phyloP scores from a whole-genome alignment of 2,329 filamentous ascomycete genomes.

The Dactylellina sp. region DNA sequence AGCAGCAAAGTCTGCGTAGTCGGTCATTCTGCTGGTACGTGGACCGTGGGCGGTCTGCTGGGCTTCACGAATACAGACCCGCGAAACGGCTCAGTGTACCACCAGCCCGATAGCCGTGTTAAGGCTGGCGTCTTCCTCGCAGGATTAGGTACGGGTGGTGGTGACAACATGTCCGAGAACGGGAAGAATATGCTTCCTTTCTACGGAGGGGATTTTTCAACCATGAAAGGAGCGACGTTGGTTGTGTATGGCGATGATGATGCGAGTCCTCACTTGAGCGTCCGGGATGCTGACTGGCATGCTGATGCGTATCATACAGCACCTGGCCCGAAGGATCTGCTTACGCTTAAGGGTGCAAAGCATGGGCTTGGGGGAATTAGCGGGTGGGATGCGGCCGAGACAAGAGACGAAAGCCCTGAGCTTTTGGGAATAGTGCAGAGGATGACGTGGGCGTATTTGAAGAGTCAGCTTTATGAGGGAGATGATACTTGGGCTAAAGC shows the following conservation, averaged over 20 bases:
- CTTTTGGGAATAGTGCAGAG: conserved; percentile 63
- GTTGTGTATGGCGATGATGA: conserved; percentile 65
- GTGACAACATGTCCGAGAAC: conserved; percentile 61
- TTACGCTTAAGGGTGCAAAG: conserved; percentile 62
- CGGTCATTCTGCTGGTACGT: conserved; percentile 64
- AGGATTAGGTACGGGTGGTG: conserved; percentile 62
- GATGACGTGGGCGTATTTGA: conserved; percentile 64
- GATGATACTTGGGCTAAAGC: conserved; percentile 62
- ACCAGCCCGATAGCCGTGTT: conserved; percentile 62
- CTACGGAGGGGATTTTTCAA: conserved; percentile 62
- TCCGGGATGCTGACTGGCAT: conserved; percentile 64
- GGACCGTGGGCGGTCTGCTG: conserved; percentile 63
- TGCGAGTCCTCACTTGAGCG: conserved; percentile 61
- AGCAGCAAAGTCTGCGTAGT: conserved; percentile 62
- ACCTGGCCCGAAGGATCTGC: conserved; percentile 63
- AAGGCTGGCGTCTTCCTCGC: conserved; percentile 64
- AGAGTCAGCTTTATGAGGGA: conserved; percentile 63
- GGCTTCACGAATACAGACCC: conserved; percentile 63
- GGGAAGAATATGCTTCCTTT: conserved; percentile 62
- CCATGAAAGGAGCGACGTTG: conserved; percentile 63
- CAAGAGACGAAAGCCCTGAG: conserved; percentile 63
- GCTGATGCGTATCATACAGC: conserved; percentile 63
- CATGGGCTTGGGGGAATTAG: conserved; percentile 64
- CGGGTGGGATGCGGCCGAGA: conserved; percentile 63
- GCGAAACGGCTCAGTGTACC: conserved; percentile 57